phyloP scores from a whole-genome alignment of 2,329 filamentous ascomycete genomes.

The Beauveria sp. region DNA sequence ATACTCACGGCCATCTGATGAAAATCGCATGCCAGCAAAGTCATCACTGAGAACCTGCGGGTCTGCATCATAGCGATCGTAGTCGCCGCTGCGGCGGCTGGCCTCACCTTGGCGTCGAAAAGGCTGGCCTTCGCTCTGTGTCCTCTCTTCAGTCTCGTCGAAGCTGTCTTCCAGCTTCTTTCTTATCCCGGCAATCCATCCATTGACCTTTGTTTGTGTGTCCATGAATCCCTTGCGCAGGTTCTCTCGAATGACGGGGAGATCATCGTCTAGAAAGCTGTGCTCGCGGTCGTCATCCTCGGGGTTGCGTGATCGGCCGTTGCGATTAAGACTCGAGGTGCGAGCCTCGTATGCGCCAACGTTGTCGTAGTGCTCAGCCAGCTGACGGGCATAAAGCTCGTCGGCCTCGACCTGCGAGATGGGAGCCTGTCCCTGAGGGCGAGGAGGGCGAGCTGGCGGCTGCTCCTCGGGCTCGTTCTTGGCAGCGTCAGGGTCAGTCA shows the following conservation, averaged over 20 bases:
- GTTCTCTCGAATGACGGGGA: conserved; percentile 88
- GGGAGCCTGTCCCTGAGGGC: conserved; percentile 55
- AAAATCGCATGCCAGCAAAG: conserved; percentile 64
- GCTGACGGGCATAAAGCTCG: conserved; percentile 83
- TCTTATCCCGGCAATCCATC: conserved; percentile 84
- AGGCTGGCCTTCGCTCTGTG: conserved; percentile 23
- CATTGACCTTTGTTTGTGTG: conserved; percentile 87
- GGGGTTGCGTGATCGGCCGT: conserved; percentile 29
- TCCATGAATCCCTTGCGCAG: conserved; percentile 91
- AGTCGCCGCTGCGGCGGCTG: conserved; percentile 71
- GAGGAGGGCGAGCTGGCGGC: conserved; percentile 70
- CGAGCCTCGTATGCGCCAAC: conserved; percentile 50
- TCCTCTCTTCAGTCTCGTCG: conserved; percentile 53
- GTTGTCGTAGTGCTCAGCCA: conserved; percentile 83
- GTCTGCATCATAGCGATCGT: conserved; percentile 89
- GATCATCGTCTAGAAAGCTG: conserved; percentile 92
- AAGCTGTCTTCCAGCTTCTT: conserved; percentile 92
- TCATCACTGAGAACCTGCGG: conserved; percentile 85
- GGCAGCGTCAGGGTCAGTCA: conserved; percentile 70
- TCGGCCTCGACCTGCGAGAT: conserved; percentile 83
- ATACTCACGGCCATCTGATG: conserved; percentile 53
- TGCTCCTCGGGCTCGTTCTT: conserved; percentile 47
- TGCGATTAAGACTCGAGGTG: conserved; percentile 37
- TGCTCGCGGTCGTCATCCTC: conserved; percentile 62
- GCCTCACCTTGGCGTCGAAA: conserved; percentile 51